Evolutionary conservation across 139 green algal species (phyloP).

Genomic region (Chlorella vulgaris): DNA sequence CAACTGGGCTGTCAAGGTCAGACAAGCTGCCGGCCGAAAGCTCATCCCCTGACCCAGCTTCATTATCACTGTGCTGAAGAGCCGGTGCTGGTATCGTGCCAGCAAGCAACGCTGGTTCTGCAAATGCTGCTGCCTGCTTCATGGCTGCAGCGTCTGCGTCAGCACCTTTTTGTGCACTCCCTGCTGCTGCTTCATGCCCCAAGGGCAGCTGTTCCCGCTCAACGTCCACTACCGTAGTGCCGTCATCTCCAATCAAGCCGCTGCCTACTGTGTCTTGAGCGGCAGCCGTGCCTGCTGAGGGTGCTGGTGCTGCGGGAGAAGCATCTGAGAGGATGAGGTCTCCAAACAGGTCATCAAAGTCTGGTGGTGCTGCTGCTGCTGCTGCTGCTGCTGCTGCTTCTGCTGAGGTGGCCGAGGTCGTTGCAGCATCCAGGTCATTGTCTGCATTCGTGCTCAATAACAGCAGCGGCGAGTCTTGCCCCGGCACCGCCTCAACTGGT

Average conservation of each 20-base stretch:
- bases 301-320: not conserved
- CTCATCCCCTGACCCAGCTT: not conserved
- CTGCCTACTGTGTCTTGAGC: no score
- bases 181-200: not conserved
- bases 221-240: no score
- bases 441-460: no score
- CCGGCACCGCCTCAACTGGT: no score
- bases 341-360: conserved; percentile 1
- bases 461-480: no score
- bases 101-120: not conserved
- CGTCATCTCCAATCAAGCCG: no score
- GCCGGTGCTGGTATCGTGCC: not conserved
- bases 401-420: not conserved
- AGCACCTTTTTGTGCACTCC: not conserved
- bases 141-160: not conserved
- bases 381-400: not conserved
- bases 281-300: not conserved
- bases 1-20: no score
- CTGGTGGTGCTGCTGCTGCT: not conserved
- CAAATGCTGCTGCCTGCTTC: not conserved
- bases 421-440: not conserved
- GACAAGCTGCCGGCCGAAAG: not conserved
- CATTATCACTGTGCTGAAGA: not conserved
- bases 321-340: not conserved
- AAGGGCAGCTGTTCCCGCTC: no score